Base-by-base conservation (phyloP, 75 land plant genomes). In the Cupressus sempervirens region DNA sequence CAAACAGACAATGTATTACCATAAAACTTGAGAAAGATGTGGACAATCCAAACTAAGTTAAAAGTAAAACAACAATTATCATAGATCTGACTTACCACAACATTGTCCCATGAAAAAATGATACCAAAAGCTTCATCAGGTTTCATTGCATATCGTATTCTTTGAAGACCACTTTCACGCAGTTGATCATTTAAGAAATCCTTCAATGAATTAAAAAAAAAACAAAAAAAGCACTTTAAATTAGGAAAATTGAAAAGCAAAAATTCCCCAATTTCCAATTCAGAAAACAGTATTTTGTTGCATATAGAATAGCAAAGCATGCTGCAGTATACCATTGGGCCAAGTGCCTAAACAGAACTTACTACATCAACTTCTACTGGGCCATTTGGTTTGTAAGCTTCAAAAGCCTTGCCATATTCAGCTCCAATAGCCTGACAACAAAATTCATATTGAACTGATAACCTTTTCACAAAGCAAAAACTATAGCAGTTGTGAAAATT, bases 361-460 rank as follows among this genome's bases (percentile, higher is more conserved):
- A 96, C 98, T 90, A 98, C 99, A 87, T 98, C 99, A 83, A 98
- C 95, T 82, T 96, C 96, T 2, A 98, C 84, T 6, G 91, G 97
- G 3, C 95, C 98, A 87, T 93, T 90, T 48, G 91, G 89, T 58
- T 97, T 91, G 85, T 91, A 98, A 68, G 96, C 93, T 86, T 98
- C 98, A 93, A 98, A 98, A 77, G 98, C 99, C 92, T 98, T 98
- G 26, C 99, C 99, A 90, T 98, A 94, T 86, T 98, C 99, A 84
- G 99, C 99, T 73, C 99, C 99, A 88, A 98, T 98, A 38, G 89
- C 98, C 98, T 96, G 86, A 81, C 38, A 35, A 46, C 62, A 50
- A 53, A 82, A 82, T 2, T 52, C 43, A 32, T 34, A 82, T 32
- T 72, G 35, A 72, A 72, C 12, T 12, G 2, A 72, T 72, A 72